Evolutionary conservation across 2,329 filamentous ascomycete species (phyloP), one percentile per base, ranked within the genome.

Genomic region (Penicillium italicum): DNA sequence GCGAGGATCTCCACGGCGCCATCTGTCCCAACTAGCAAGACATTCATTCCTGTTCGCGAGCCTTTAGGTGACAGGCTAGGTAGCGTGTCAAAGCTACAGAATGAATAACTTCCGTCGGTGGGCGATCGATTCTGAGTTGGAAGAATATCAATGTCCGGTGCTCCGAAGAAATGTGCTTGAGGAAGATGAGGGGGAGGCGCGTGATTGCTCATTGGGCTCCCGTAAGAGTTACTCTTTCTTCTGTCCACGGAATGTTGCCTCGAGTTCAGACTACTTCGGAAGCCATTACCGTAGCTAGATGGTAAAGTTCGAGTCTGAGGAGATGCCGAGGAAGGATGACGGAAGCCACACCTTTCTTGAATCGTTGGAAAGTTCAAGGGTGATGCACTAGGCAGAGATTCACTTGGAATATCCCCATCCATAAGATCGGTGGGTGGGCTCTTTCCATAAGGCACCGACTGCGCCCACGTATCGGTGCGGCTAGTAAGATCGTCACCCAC

Each of bases 71-170:
- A 76, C 3, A 76, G 72, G 59, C 72, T 74, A 33, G 75, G 71
- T 41, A 95, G 78, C 2, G 80, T 85, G 70, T 96, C 92, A 65
- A 96, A 91, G 6, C 88, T 86, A 69, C 90, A 94, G 69, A 88
- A 90, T 63, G 89, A 91, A 8, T 89, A 90, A 42, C 82, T 82
- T 36, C 87, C 84, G 3, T 71, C 67, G 18, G 56, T 53, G 1
- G 55, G 37, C 4, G 61, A 18, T 34, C 66, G 63, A 38, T 48
- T 62, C 36, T 67, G 68, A 20, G 52, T 64, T 16, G 70, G 61
- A n/a, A 67, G 76, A 38, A 85, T 78, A 62, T 93, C 88, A 31
- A 92, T 79, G 61, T 92, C 87, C 0, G 89, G 88, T 0, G 85
- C 81, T 42, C 86, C 82, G 69, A 91, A 91, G 71, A 89, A 93